Conservation (phyloP, 1,139 yeast species). For the Suhomyces choctaworum region DNA sequence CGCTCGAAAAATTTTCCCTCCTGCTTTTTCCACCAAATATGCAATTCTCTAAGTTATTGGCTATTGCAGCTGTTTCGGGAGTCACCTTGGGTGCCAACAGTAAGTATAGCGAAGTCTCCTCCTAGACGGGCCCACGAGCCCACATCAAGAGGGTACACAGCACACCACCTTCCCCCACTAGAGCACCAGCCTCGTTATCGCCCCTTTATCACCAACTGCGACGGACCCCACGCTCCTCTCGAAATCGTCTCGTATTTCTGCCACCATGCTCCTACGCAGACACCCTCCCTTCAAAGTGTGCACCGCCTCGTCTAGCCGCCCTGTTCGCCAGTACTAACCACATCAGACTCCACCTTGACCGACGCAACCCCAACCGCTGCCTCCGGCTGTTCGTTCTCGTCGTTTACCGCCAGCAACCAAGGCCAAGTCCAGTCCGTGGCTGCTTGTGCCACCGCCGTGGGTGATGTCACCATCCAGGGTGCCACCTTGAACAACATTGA, state of each 20-base stretch:
- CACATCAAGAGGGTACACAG: too few relatives aligned
- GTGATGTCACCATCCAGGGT: constrained; percentile 74
- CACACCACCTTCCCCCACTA: too few relatives aligned
- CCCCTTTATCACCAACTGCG: too few relatives aligned
- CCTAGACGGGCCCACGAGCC: too few relatives aligned
- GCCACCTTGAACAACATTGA: constrained; percentile 54
- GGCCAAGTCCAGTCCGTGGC: constrained; percentile 72
- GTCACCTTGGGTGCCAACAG: constrained; percentile 47
- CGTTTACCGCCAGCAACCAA: constrained; percentile 71
- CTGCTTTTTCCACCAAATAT: constrained; percentile 24
- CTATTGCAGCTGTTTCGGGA: constrained; percentile 48
- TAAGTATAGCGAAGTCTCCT: constrained; percentile 28
- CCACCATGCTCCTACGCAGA: too few relatives aligned
- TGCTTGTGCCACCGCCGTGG: constrained; percentile 77
- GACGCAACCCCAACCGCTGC: constrained; percentile 52
- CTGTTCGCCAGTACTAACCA: constrained; percentile 16
- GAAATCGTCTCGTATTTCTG: too few relatives aligned
- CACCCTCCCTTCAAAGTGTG: background rate
- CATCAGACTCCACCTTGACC: constrained; percentile 49
- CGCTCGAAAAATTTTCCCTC: constrained; percentile 6
- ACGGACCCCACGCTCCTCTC: too few relatives aligned
- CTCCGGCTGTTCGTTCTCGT: constrained; percentile 56
- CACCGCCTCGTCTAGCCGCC: background rate
- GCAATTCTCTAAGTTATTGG: constrained; percentile 53
- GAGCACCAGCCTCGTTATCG: background rate